Conservation (phyloP, 139 green algal genomes). For the Penium margaritaceum region DNA sequence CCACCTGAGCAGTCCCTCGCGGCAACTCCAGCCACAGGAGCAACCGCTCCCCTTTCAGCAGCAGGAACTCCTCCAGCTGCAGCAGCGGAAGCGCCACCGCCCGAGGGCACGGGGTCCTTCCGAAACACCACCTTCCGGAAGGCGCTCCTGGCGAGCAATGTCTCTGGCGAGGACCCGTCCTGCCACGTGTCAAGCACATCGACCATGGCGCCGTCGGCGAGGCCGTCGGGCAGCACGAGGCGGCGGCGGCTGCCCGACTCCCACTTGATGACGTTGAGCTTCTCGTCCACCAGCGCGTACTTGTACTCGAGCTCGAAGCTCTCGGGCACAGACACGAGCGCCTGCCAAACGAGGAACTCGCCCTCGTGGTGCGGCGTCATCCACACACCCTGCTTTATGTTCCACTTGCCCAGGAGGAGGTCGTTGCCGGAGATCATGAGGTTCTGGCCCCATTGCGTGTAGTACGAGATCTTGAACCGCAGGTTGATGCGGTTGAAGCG, state of each 20-base stretch:
- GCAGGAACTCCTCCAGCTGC: too few species aligned
- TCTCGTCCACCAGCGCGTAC: conserved; percentile 37
- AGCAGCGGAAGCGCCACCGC: too few species aligned
- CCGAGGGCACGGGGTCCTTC: too few species aligned
- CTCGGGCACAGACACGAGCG: conserved; percentile 22
- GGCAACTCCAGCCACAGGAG: too few species aligned
- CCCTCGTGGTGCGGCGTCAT: conserved; percentile 43
- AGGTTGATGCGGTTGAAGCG: conserved; percentile 29
- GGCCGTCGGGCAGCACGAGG: conserved; percentile 13
- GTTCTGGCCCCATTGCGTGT: conserved; percentile 41
- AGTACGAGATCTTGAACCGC: conserved; percentile 37
- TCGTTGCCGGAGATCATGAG: conserved; percentile 38
- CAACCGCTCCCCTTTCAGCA: too few species aligned
- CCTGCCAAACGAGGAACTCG: conserved; percentile 40
- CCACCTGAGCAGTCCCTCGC: too few species aligned
- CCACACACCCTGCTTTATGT: conserved; percentile 42
- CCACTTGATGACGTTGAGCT: conserved; percentile 43
- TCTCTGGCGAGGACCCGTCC: conserved; percentile 39
- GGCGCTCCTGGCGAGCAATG: conserved; percentile 17
- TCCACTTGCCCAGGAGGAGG: conserved; percentile 31
- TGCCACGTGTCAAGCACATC: conserved; percentile 43
- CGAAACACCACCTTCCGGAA: conserved; percentile 44
- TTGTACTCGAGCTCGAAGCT: conserved; percentile 37
- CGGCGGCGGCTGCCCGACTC: conserved; percentile 9
- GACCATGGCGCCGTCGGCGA: conserved; percentile 31